Base-by-base conservation (phyloP, 495 filamentous ascomycete genomes). In the Pyrenula massariospora region DNA sequence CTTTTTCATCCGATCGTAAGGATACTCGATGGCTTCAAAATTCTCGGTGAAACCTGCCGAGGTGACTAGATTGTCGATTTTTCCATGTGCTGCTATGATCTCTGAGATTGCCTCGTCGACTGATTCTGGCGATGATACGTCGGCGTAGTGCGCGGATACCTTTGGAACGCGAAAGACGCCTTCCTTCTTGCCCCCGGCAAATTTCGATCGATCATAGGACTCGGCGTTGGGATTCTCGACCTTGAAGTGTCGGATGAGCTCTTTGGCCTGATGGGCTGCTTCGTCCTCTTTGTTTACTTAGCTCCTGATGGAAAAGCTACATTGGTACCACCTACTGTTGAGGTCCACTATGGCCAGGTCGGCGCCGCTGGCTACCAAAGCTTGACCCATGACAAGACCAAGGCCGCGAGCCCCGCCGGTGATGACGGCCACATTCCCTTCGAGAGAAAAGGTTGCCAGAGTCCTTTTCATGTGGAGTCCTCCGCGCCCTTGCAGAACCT, bases 1-100 rank as follows among this genome's bases (percentile, higher is more conserved):
- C 74, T 93, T 94, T 71, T 89, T 81, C 69, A 96, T 82, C 56
- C 91, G 82, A 61, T 96, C 91, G 56, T 87, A 78, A 0, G 91
- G 90, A 70, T 96, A 98, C 57, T 79, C 77, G 64, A 89, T 86
- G 25, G 91, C 91, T 60, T 91, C 84, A 65, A 90, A 95, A 72
- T 96, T 96, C 73, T 98, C 93, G 8, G 87, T 90, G 75, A 97
- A 94, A 5, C 93, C 93, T 24, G 93, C 93, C 8, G 91, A 95
- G 23, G 92, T 96, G 57, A 98, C 91, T 24, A 98, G 82, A 67
- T 86, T 83, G 71, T 97, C 91, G 65, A 96, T 87, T 64, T 84
- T 81, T 65, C 85, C 85, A 67, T 95, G 89, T 56, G 80, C 73
- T 47, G 73, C 66, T 25, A 87, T 64, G 57, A 96, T 82, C 55